Evolutionary conservation across 1,139 yeast species (phyloP).

Genomic region (Hyphopichia khmerensis): DNA sequence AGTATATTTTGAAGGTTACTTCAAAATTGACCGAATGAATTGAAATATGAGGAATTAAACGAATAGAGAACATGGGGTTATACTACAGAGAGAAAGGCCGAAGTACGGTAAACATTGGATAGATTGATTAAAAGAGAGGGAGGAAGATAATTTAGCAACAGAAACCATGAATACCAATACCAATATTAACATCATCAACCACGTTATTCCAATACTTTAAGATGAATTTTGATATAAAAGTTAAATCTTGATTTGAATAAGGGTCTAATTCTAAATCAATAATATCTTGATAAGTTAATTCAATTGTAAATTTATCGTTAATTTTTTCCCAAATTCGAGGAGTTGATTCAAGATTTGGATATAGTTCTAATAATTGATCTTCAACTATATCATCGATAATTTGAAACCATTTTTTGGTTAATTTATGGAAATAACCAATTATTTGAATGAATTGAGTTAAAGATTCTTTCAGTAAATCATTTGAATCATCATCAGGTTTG

Average conservation of each 20-base stretch:
- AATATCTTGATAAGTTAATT: conserved; percentile 55
- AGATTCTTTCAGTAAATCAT: conserved; percentile 5
- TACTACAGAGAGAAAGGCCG: too few relatives aligned
- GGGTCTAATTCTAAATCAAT: conserved; percentile 78
- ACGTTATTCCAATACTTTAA: conserved; percentile 52
- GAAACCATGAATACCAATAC: conserved; percentile 30
- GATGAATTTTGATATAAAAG: conserved; percentile 55
- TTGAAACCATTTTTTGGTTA: conserved; percentile 47
- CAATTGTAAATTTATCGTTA: conserved; percentile 21
- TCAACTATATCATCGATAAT: conserved; percentile 35
- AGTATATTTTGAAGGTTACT: too few relatives aligned
- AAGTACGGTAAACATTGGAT: too few relatives aligned
- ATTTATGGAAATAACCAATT: conserved; percentile 56
- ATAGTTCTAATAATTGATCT: conserved; percentile 25
- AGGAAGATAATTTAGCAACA: conserved; percentile 23
- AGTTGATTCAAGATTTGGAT: not conserved
- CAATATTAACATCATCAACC: conserved; percentile 33
- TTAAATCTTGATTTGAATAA: conserved; percentile 54
- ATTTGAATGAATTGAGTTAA: conserved; percentile 31
- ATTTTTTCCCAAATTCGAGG: not conserved
- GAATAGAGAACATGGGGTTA: too few relatives aligned
- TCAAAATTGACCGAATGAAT: too few relatives aligned
- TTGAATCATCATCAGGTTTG: conserved; percentile 1
- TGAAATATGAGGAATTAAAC: too few relatives aligned
- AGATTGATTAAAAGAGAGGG: too few relatives aligned